These are phyloP conservation scores for Phaseolus coccineus DNA, from an alignment of 331 rosid species.

Conservation along the genomic window DNA sequence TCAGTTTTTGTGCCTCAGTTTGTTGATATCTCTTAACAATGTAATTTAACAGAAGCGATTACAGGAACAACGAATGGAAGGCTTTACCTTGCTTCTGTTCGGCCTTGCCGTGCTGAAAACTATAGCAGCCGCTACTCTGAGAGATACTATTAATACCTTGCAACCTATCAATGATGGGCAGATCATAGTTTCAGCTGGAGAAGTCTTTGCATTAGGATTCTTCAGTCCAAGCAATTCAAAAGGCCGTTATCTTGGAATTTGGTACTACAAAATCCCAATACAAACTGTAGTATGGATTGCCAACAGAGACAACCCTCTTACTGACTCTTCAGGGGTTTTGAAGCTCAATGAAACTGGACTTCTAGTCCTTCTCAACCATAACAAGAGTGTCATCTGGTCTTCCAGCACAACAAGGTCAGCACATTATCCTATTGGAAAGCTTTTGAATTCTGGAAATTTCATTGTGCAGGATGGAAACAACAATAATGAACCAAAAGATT, in stretches of 20 bases:
- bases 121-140: neutral
- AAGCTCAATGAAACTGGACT: slow-evolving; percentile 23
- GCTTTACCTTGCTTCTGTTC: slow-evolving; percentile 30
- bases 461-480: too few species aligned
- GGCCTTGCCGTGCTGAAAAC: slow-evolving; percentile 23
- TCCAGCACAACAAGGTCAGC: too few species aligned
- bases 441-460: too few species aligned
- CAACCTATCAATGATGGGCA: slow-evolving; percentile 18
- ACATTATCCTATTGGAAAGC: too few species aligned
- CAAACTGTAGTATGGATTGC: slow-evolving; percentile 35
- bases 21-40: neutral
- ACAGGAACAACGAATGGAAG: slow-evolving; percentile 3
- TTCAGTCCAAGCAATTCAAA: slow-evolving; percentile 31
- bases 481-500: too few species aligned
- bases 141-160: neutral
- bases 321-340: slow-evolving; percentile 36
- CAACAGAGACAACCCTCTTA: slow-evolving; percentile 35
- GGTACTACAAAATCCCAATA: slow-evolving; percentile 23
- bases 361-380: slow-evolving; percentile 45
- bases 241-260: slow-evolving; percentile 41
- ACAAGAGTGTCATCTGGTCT: neutral
- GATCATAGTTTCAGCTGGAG: slow-evolving; percentile 30
- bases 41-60: too few species aligned
- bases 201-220: slow-evolving; percentile 38
- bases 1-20: neutral